Evolutionary conservation across 2,329 filamentous ascomycete genomes (phyloP).

Genomic region (Simplicillium sp.): DNA sequence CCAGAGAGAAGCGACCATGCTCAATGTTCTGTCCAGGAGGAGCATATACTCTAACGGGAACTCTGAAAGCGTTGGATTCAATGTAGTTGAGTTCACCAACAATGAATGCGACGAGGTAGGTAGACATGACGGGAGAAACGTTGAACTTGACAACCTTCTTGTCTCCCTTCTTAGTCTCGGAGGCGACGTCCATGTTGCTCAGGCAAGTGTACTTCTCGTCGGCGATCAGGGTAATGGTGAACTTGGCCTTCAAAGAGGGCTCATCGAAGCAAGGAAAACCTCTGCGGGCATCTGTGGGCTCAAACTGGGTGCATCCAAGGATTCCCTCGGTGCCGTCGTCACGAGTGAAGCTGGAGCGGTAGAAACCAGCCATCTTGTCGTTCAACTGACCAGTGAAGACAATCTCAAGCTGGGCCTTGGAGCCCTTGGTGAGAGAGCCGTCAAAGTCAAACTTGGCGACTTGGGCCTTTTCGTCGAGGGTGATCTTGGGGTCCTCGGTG

Average conservation of each 20-base stretch:
- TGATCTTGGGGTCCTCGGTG: conserved; percentile 41
- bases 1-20: conserved; percentile 81
- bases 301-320: conserved; percentile 90
- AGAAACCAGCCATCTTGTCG: conserved; percentile 96
- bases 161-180: conserved; percentile 63
- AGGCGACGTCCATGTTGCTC: conserved; percentile 92
- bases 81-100: conserved; percentile 91
- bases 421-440: conserved; percentile 61
- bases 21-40: conserved; percentile 85
- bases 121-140: conserved; percentile 89
- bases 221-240: conserved; percentile 82
- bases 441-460: conserved; percentile 74
- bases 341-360: conserved; percentile 86
- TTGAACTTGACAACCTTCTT: conserved; percentile 84
- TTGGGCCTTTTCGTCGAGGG: conserved; percentile 71
- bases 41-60: conserved; percentile 89
- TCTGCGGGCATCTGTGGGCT: conserved; percentile 84
- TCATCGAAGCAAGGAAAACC: conserved; percentile 97
- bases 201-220: conserved; percentile 86
- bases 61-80: conserved; percentile 82
- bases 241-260: conserved; percentile 85
- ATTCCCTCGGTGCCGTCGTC: conserved; percentile 69
- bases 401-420: conserved; percentile 56
- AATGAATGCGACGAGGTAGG: conserved; percentile 89
- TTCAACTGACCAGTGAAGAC: conserved; percentile 71